Base-by-base conservation (phyloP, 805 yeast species). In the Candida schatavii region DNA sequence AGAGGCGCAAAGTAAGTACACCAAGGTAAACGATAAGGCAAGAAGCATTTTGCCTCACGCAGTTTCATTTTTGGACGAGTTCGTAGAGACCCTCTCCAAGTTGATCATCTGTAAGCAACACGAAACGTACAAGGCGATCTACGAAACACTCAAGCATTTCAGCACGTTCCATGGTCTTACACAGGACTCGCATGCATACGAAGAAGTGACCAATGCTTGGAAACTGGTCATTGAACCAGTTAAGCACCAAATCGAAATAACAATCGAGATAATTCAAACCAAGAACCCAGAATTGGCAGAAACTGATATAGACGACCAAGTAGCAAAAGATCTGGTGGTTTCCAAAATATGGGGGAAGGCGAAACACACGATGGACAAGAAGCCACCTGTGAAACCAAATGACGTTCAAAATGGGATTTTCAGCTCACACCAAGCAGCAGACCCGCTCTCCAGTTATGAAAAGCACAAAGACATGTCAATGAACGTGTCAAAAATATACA, bases 41-140 rank as follows among this genome's bases (percentile, higher is more conserved):
- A 64, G 62, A 37, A 35, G 66, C 3, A 50, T 72, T 3, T 54
- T 76, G 5, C 83, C 83, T 1, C 77, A 75, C 47, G 64, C 68
- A 3, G 52, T 74, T 36, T 57, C 62, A 3, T 63, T 69, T 14
- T 49, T 77, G 35, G 76, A 77, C 27, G 83, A 78, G 48, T 77
- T 76, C 44, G 55, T 77, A 9, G 74, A 67, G 35, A 61, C 62
- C 39, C 43, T 77, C 11, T 57, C 74, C 1, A 56, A 66, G 37
- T 61, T 68, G 46, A 40, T 68, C 1, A 52, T 74, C 30, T 66
- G 60, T 46, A 63, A 68, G 27, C 70, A 75, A 37, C 27, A 53
- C 18, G 71, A 67, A 14, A 57, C 69, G 2, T 60, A 55, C 41
- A 48, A 59, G 21, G 51, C 57, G 19, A 50, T 75, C 20, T 40